phyloP scores from a whole-genome alignment of 148 eudicot genomes.

The Selenicereus undatus region DNA sequence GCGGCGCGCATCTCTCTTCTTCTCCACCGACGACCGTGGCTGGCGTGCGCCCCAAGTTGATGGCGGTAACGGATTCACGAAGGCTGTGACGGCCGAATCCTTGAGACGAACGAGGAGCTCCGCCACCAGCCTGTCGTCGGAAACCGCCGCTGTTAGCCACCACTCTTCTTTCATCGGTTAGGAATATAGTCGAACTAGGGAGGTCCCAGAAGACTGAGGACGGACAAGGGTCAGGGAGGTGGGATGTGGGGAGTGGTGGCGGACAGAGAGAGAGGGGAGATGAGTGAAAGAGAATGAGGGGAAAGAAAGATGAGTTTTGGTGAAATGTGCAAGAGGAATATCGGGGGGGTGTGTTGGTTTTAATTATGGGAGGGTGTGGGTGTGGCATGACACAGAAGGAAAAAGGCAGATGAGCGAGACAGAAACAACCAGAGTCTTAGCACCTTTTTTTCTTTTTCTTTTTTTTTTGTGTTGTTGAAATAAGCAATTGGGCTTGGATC shows the following conservation, averaged over 20 bases:
- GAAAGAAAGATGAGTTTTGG: slow-evolving; percentile 5
- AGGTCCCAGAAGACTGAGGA: not conserved
- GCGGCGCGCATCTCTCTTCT: slow-evolving; percentile 16
- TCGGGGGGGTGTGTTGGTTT: slow-evolving; percentile 13
- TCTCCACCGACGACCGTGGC: slow-evolving; percentile 25
- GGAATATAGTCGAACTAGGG: not conserved
- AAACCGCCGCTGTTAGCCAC: slow-evolving; percentile 35
- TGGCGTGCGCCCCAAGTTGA: slow-evolving; percentile 34
- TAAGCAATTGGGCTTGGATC: too few species aligned
- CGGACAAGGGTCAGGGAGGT: slow-evolving; percentile 11
- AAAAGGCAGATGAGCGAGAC: not conserved
- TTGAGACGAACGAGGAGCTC: slow-evolving; percentile 35
- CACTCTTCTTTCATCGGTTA: slow-evolving; percentile 27
- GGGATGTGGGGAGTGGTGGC: not conserved
- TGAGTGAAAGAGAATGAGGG: not conserved
- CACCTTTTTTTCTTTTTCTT: not conserved
- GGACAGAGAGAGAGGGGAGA: not conserved
- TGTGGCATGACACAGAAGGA: slow-evolving; percentile 10
- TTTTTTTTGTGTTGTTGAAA: not conserved
- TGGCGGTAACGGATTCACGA: slow-evolving; percentile 4
- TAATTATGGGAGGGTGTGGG: slow-evolving; percentile 18
- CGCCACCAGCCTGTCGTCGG: slow-evolving; percentile 37
- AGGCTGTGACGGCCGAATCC: not conserved
- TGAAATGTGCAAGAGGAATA: not conserved
- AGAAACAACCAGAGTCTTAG: slow-evolving; percentile 4